A percentile compares a stretch with the other conserved stretches of the same genome.
phyloP scores from a whole-genome alignment of 2,329 filamentous ascomycete genomes.

The Leptographium lundbergii region DNA sequence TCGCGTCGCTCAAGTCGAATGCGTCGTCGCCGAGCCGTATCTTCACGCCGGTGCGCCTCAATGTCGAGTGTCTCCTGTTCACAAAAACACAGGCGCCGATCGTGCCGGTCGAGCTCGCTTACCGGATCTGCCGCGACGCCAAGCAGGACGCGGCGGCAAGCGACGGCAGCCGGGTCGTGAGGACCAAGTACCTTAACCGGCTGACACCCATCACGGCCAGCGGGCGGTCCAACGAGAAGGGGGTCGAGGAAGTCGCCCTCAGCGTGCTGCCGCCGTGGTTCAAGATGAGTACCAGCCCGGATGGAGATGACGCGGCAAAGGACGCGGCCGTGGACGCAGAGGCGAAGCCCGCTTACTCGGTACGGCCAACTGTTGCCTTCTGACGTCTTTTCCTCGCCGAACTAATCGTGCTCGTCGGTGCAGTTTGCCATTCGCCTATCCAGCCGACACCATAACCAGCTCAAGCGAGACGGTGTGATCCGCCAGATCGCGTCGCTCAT shows the following conservation, averaged over 20 bases:
- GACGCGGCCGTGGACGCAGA: background rate
- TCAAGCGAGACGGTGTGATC: slow-evolving; percentile 59
- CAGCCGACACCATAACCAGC: slow-evolving; percentile 57
- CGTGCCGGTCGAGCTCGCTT: slow-evolving; percentile 41
- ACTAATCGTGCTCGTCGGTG: background rate
- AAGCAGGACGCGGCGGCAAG: slow-evolving; percentile 20
- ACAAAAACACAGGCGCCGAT: slow-evolving; percentile 43
- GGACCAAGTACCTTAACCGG: slow-evolving; percentile 44
- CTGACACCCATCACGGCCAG: slow-evolving; percentile 38
- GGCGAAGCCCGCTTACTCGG: slow-evolving; percentile 22
- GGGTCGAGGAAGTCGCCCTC: slow-evolving; percentile 51
- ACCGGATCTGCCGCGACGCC: slow-evolving; percentile 43
- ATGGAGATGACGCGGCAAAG: background rate
- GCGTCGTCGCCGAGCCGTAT: slow-evolving; percentile 15
- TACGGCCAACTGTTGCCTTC: slow-evolving; percentile 17
- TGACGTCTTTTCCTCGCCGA: background rate
- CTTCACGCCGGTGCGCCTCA: slow-evolving; percentile 41
- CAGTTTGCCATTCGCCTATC: slow-evolving; percentile 79
- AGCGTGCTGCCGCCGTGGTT: slow-evolving; percentile 54
- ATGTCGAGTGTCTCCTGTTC: slow-evolving; percentile 52
- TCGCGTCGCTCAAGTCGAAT: slow-evolving; percentile 44
- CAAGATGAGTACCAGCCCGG: slow-evolving; percentile 22
- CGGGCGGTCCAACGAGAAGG: slow-evolving; percentile 55
- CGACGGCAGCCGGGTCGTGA: slow-evolving; percentile 19
- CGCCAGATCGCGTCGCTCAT: slow-evolving; percentile 55